These are phyloP conservation scores for Ophiostoma ips DNA, from an alignment of 2,329 filamentous ascomycete genomes.

Conservation along the genomic window DNA sequence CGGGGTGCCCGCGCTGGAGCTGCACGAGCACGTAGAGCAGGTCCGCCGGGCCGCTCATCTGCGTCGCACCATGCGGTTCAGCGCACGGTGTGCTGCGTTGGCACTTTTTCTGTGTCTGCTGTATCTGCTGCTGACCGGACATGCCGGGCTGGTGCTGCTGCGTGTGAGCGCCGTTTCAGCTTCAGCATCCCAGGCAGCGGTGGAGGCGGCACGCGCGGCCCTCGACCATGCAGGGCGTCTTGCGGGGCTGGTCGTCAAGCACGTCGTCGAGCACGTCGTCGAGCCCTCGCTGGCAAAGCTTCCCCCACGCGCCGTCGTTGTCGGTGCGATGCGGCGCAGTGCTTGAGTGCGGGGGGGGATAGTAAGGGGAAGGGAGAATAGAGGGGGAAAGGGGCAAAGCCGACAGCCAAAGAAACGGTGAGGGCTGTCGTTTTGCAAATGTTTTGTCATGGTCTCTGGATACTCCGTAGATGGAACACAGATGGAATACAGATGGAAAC, in stretches of 20 bases:
- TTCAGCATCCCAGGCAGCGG: background rate
- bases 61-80: background rate
- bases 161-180: no score
- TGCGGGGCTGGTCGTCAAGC: no score
- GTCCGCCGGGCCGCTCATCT: background rate
- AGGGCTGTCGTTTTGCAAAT: no score
- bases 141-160: background rate
- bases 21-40: background rate
- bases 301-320: no score
- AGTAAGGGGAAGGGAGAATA: no score
- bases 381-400: no score
- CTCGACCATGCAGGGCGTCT: background rate
- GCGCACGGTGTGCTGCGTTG: background rate
- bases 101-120: background rate
- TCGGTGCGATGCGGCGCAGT: no score
- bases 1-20: background rate
- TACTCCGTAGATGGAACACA: no score
- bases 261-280: background rate
- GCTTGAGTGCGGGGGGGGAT: no score
- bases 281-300: background rate
- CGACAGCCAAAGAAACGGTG: no score
- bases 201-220: background rate
- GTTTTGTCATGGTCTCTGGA: no score
- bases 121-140: background rate
- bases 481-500: no score